A percentile compares a stretch with the other conserved stretches of the same genome.
phyloP scores from a whole-genome alignment of 805 yeast genomes.

The Teunomyces gatunensis region DNA sequence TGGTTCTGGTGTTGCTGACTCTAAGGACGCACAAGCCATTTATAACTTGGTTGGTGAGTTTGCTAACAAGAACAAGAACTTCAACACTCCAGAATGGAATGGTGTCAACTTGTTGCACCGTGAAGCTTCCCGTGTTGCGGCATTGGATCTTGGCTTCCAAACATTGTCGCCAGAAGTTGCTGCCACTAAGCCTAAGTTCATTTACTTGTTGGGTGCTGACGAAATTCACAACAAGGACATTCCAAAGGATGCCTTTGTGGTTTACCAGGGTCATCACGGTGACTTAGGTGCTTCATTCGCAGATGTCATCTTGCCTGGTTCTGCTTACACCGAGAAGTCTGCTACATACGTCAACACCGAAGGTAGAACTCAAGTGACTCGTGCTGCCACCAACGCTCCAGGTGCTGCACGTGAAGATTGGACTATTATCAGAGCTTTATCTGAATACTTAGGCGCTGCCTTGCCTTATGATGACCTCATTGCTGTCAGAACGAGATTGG shows the following conservation, averaged over 20 bases:
- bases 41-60: conserved; percentile 61
- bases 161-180: conserved; percentile 46
- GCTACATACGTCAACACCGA: conserved; percentile 87
- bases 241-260: conserved; percentile 82
- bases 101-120: conserved; percentile 80
- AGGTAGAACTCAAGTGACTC: conserved; percentile 80
- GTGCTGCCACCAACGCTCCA: conserved; percentile 86
- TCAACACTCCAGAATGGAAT: conserved; percentile 74
- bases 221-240: conserved; percentile 66
- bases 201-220: conserved; percentile 82
- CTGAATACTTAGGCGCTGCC: conserved; percentile 68
- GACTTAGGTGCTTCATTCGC: conserved; percentile 86
- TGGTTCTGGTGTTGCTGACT: conserved; percentile 76
- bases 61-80: conserved; percentile 51
- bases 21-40: conserved; percentile 59
- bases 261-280: conserved; percentile 91
- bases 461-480: conserved; percentile 75
- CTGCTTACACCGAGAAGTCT: conserved; percentile 85
- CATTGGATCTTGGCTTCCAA: conserved; percentile 79
- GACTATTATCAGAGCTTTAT: conserved; percentile 80
- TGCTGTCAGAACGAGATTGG: conserved; percentile 65
- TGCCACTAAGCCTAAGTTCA: conserved; percentile 60
- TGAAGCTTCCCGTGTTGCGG: conserved; percentile 85
- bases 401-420: conserved; percentile 91
- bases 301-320: conserved; percentile 81